Evolutionary conservation across 1,139 yeast species (phyloP).

Genomic region (Saccharomyces hybrid): DNA sequence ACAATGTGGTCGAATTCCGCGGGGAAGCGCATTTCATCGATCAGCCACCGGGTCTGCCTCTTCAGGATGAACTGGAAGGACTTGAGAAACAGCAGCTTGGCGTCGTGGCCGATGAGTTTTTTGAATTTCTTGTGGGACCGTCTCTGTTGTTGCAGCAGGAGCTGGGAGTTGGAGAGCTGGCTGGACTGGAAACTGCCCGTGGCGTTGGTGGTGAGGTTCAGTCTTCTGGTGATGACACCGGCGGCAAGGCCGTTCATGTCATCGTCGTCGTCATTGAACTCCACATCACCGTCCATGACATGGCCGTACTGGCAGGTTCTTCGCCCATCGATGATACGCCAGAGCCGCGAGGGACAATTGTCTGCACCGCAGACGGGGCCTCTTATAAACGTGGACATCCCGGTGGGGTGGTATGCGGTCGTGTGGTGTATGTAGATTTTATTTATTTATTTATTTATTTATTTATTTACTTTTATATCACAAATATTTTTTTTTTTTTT

Average conservation of each 20-base stretch:
- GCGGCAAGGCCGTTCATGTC: slow-evolving; percentile 37
- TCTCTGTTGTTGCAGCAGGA: slow-evolving; percentile 14
- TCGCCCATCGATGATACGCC: slow-evolving; percentile 66
- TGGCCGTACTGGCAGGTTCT: slow-evolving; percentile 87
- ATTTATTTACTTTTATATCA: too few species aligned
- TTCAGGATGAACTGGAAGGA: slow-evolving; percentile 51
- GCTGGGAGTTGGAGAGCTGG: slow-evolving; percentile 15
- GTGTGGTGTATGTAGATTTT: too few species aligned
- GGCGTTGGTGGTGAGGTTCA: slow-evolving; percentile 40
- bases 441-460: too few species aligned
- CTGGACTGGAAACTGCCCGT: slow-evolving; percentile 27
- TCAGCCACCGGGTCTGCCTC: slow-evolving; percentile 41
- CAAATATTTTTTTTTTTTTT: too few species aligned
- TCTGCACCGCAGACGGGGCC: slow-evolving; percentile 87
- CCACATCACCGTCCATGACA: slow-evolving; percentile 72
- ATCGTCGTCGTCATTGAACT: slow-evolving; percentile 70
- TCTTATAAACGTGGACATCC: slow-evolving; percentile 35
- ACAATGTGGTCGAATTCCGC: slow-evolving; percentile 38
- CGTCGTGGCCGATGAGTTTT: slow-evolving; percentile 49
- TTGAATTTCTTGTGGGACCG: slow-evolving; percentile 15
- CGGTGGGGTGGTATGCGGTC: too few species aligned
- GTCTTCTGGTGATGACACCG: slow-evolving; percentile 41
- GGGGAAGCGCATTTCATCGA: slow-evolving; percentile 31
- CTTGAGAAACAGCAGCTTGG: slow-evolving; percentile 39
- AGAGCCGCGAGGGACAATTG: slow-evolving; percentile 75